Conservation (phyloP, 2,329 filamentous ascomycete genomes). For the Xylaria sp. region DNA sequence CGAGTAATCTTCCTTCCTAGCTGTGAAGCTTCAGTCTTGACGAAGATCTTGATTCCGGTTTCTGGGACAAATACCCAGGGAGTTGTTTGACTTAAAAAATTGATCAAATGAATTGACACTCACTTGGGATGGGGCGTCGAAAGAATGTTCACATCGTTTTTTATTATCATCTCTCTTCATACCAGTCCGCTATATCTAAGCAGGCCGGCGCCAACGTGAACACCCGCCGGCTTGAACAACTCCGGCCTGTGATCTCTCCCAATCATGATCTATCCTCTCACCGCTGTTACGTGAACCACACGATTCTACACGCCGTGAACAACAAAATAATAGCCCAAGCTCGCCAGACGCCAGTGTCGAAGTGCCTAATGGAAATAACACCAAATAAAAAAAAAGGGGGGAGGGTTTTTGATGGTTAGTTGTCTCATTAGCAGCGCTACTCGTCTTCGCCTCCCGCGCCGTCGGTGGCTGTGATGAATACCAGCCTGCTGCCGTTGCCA, state of each 20-base stretch:
- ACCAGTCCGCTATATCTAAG: neutral
- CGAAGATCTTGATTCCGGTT: neutral
- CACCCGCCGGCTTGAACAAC: neutral
- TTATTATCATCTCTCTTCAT: conserved; percentile 7
- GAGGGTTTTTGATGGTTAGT: neutral
- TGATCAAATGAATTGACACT: neutral
- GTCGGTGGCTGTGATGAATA: conserved; percentile 69
- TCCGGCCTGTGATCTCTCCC: neutral
- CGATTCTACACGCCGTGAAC: conserved; percentile 6
- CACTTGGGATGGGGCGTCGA: neutral
- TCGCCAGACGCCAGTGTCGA: conserved; percentile 17
- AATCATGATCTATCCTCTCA: neutral
- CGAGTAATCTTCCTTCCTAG: neutral
- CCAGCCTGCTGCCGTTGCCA: conserved; percentile 74
- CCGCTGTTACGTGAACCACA: neutral
- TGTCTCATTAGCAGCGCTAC: conserved; percentile 1
- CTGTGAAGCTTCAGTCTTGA: neutral
- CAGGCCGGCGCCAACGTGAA: neutral
- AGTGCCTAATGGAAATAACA: neutral
- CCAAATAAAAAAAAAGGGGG: neutral
- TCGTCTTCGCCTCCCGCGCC: conserved; percentile 44
- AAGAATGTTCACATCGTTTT: neutral
- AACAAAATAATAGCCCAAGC: neutral
- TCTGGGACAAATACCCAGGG: neutral
- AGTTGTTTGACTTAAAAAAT: neutral